Percentiles rank a stretch among this genome's conserved stretches.
phyloP scores from a whole-genome alignment of 805 yeast species.

The Lipomyces anomalus region DNA sequence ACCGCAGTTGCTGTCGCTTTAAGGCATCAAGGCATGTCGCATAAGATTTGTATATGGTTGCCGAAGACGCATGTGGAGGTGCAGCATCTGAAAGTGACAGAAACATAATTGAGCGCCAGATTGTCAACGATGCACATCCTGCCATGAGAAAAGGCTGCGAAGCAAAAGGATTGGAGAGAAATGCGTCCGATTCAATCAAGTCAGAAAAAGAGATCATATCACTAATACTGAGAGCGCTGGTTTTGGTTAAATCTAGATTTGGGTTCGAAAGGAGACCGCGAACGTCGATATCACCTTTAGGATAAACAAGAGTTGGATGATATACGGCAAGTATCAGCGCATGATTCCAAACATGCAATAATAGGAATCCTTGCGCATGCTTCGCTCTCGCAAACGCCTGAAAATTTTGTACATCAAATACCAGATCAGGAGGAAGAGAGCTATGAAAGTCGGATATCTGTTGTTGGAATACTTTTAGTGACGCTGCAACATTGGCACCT shows the following conservation, averaged over 20 bases:
- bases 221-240: slow-evolving; percentile 30
- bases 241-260: slow-evolving; percentile 26
- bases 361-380: slow-evolving; percentile 27
- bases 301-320: slow-evolving; percentile 29
- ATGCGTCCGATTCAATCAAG: slow-evolving; percentile 27
- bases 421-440: slow-evolving; percentile 25
- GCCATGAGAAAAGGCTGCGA: slow-evolving; percentile 31
- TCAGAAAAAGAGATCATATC: slow-evolving; percentile 31
- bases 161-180: slow-evolving; percentile 28
- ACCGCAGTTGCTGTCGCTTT: slow-evolving; percentile 22
- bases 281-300: slow-evolving; percentile 25
- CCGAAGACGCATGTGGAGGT: slow-evolving; percentile 8
- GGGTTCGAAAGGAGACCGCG: slow-evolving; percentile 22
- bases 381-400: slow-evolving; percentile 25
- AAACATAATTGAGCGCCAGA: slow-evolving; percentile 24
- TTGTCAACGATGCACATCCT: slow-evolving; percentile 27
- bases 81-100: slow-evolving; percentile 18
- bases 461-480: slow-evolving; percentile 18
- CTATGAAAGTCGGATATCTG: slow-evolving; percentile 27
- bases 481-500: neutral
- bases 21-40: slow-evolving; percentile 26
- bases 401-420: slow-evolving; percentile 29
- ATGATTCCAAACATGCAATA: slow-evolving; percentile 29
- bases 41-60: slow-evolving; percentile 23
- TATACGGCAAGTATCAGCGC: slow-evolving; percentile 30